These are phyloP conservation scores for Zygotorulaspora chibaensis DNA, from an alignment of 805 yeast genomes.

Conservation along the genomic window DNA sequence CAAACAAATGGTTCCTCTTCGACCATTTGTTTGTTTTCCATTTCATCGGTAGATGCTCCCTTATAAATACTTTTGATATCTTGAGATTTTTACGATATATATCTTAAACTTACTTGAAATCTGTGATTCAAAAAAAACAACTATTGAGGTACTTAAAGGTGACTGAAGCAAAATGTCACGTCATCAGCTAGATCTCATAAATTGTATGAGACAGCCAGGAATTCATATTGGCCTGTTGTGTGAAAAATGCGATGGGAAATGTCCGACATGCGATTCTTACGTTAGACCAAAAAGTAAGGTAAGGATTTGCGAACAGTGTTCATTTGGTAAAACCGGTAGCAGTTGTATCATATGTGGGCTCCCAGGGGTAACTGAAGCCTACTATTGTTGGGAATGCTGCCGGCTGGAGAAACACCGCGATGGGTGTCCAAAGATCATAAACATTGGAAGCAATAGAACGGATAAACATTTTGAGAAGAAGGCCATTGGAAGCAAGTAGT, in stretches of 20 bases:
- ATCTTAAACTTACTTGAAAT: too few species aligned
- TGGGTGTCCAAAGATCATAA: conserved; percentile 85
- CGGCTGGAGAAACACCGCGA: conserved; percentile 74
- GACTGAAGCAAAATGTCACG: conserved; percentile 61
- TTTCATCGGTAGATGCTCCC: background rate
- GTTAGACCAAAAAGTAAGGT: conserved; percentile 67
- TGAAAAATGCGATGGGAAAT: conserved; percentile 82
- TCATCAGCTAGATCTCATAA: conserved; percentile 79
- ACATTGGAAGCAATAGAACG: conserved; percentile 70
- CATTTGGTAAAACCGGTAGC: conserved; percentile 60
- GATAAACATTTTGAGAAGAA: conserved; percentile 62
- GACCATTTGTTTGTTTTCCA: conserved; percentile 4
- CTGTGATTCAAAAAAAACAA: background rate
- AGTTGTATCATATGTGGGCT: conserved; percentile 77
- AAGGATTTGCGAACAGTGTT: conserved; percentile 78
- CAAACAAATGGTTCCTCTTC: conserved; percentile 37
- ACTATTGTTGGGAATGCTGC: conserved; percentile 83
- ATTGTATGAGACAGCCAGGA: conserved; percentile 86
- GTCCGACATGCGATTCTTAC: conserved; percentile 85
- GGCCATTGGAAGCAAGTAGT: conserved; percentile 19
- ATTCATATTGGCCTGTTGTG: conserved; percentile 66
- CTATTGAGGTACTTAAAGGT: background rate
- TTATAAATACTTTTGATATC: background rate
- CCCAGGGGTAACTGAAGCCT: conserved; percentile 62
- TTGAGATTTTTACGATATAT: too few species aligned